These are phyloP conservation scores for Daldinia decipiens DNA, from an alignment of 495 filamentous ascomycete genomes.

Conservation along the genomic window DNA sequence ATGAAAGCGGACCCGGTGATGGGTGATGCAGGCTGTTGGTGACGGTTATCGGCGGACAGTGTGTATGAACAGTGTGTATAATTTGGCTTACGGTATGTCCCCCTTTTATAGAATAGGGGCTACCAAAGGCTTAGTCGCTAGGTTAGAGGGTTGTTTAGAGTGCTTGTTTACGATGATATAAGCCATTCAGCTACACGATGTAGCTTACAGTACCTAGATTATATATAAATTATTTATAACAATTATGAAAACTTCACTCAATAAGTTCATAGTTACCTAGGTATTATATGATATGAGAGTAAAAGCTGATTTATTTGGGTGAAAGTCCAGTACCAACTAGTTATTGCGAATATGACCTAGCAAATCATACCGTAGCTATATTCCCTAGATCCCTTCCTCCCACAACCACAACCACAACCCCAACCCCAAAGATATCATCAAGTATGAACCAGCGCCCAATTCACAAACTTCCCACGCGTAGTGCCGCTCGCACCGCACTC, in stretches of 20 bases:
- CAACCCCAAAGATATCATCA: background rate
- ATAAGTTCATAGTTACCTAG: background rate
- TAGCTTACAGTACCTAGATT: too few relatives aligned
- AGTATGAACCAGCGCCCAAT: conserved; percentile 20
- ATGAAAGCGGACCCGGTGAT: conserved; percentile 19
- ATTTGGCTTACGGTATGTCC: background rate
- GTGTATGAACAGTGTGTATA: background rate
- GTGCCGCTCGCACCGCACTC: background rate
- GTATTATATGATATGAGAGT: too few relatives aligned
- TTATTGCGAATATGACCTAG: background rate
- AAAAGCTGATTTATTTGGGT: background rate
- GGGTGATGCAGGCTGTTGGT: background rate
- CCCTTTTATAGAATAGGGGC: conserved; percentile 9
- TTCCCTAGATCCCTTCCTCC: background rate
- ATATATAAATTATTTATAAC: background rate
- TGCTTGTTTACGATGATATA: background rate
- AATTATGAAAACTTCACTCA: background rate
- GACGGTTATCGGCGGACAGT: conserved; percentile 1
- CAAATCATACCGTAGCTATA: background rate
- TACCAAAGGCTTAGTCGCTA: background rate
- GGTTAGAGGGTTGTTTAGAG: background rate
- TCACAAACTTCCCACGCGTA: conserved; percentile 1
- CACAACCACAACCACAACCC: too few relatives aligned
- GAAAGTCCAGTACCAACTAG: background rate
- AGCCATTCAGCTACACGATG: too few relatives aligned